Percentiles rank a stretch among this genome's conserved stretches.
Evolutionary conservation across 2,329 filamentous ascomycete genomes (phyloP).

Genomic region (Pezicula carpinea): DNA sequence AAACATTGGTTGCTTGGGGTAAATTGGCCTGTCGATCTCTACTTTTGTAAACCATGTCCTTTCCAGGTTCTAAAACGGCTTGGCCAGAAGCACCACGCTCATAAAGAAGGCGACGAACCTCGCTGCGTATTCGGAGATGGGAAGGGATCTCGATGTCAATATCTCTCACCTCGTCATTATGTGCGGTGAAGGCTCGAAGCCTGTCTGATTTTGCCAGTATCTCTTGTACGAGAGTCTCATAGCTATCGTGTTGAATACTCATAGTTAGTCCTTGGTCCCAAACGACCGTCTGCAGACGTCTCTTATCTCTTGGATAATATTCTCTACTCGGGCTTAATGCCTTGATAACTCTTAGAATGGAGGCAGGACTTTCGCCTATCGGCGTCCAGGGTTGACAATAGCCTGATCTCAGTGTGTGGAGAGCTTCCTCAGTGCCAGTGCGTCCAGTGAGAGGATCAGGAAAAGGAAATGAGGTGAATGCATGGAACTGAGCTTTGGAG

Average conservation of each 20-base stretch:
- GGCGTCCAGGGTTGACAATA: conserved; percentile 22
- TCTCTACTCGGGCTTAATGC: conserved; percentile 5
- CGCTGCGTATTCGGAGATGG: conserved; percentile 8
- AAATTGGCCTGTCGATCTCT: conserved; percentile 9
- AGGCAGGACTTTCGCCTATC: background rate
- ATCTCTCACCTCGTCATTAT: background rate
- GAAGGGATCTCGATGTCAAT: conserved; percentile 3
- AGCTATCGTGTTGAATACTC: conserved; percentile 10
- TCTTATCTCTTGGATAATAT: conserved; percentile 11
- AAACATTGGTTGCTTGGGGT: conserved; percentile 15
- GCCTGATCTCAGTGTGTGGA: conserved; percentile 42
- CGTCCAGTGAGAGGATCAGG: conserved; percentile 50
- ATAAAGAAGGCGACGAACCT: conserved; percentile 9
- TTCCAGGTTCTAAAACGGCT: background rate
- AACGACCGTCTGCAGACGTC: conserved; percentile 6
- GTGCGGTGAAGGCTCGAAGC: conserved; percentile 5
- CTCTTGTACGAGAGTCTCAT: conserved; percentile 5
- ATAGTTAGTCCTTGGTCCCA: conserved; percentile 11
- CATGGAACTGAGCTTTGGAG: conserved; percentile 53
- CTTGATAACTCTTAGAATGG: conserved; percentile 5
- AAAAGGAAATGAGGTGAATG: conserved; percentile 50
- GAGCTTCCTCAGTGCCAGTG: conserved; percentile 55
- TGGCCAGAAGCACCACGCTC: conserved; percentile 13
- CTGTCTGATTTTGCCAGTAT: conserved; percentile 7
- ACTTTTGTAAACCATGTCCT: conserved; percentile 6